Base-by-base conservation (phyloP, 2,329 filamentous ascomycete species). In the Aspergillus unguis region DNA sequence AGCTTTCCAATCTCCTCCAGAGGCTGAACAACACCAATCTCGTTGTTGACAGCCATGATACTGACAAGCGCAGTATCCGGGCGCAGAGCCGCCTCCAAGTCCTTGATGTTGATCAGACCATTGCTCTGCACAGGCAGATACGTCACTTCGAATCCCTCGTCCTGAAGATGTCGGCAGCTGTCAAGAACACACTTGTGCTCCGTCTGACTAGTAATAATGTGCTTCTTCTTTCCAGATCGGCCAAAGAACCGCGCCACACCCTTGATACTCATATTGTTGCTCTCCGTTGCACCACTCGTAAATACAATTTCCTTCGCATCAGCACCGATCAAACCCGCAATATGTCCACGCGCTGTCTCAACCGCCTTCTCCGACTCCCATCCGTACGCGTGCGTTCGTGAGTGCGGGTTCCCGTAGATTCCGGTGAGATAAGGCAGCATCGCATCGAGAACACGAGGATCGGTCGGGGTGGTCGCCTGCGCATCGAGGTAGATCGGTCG, bases 191-290 rank as follows among this genome's bases (percentile, higher is more conserved):
- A 99, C 78, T 99, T 99, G 80, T 99, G 94, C 75, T 99, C 94
- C 0, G 94, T 99, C 77, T 97, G 94, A 36, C 85, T 90, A 26
- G 94, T 99, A 72, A 99, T 91, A 67, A 99, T 92, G 74, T 99
- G 94, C 77, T 88, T 96, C 85, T 97, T 97, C 84, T 96, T 96
- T 64, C 91, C 92, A 2, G 84, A 85, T 53, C 90, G 85, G 60
- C 90, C 91, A 70, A 96, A 96, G 76, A 99, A 99, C 58, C 92
- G 83, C 23, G 94, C 92, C 6, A 99, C 92, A 58, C 94, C 94
- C 77, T 99, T 99, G 77, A 99, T 90, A 73, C 91, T 96, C 94
- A 99, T 99, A 67, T 99, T 99, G 76, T 99, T 99, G 70, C 91
- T 96, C 77, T 99, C 94, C 0, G 94, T 99, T 11, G 94, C 94